These are phyloP conservation scores for Pleurotus cornucopiae DNA, from an alignment of 768 basidiomycete genomes.

Conservation along the genomic window DNA sequence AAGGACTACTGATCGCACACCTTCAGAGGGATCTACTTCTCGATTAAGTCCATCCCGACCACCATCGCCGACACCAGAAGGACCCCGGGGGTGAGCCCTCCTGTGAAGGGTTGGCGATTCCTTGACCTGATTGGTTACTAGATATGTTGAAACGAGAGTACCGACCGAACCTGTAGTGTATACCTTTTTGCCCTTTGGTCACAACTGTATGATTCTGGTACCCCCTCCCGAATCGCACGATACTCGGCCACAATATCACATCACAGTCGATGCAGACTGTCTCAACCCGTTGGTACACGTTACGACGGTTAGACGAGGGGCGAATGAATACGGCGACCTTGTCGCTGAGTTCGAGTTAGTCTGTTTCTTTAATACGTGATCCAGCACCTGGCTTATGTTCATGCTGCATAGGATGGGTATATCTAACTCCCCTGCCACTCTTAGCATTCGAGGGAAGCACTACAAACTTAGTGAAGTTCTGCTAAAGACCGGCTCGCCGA, in stretches of 20 bases:
- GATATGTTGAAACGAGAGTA: conserved; percentile 1
- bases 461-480: not conserved
- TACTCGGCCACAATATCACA: conserved; percentile 24
- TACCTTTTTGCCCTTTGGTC: conserved; percentile 9
- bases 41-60: not conserved
- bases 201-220: conserved; percentile 17
- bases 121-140: not conserved
- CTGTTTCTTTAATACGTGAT: not conserved
- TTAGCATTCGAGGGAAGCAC: conserved; percentile 6
- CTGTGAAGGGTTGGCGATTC: too few relatives aligned
- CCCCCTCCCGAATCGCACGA: conserved; percentile 17
- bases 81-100: not conserved
- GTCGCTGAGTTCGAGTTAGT: conserved; percentile 34
- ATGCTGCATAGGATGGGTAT: conserved; percentile 11
- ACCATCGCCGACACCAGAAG: not conserved
- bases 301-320: conserved; percentile 25
- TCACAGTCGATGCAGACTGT: conserved; percentile 27
- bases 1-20: too few relatives aligned
- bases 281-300: conserved; percentile 32
- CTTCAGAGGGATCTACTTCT: too few relatives aligned
- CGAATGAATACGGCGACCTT: conserved; percentile 21
- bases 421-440: conserved; percentile 10
- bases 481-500: not conserved
- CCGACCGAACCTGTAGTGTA: conserved; percentile 5
- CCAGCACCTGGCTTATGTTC: not conserved